phyloP scores from a whole-genome alignment of 208 protist species.

The Angomonas desouzai region DNA sequence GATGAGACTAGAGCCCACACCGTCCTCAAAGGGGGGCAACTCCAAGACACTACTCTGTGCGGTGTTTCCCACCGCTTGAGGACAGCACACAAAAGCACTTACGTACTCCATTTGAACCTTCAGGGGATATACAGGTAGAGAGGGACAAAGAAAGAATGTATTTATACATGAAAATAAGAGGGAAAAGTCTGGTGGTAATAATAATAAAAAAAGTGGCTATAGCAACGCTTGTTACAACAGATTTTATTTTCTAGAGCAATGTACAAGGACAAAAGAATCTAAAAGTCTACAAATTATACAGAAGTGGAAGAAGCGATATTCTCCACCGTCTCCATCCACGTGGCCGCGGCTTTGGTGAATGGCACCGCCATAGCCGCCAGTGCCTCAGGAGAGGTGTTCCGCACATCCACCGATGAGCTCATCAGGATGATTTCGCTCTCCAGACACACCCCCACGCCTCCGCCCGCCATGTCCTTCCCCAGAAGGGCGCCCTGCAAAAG shows the following conservation, averaged over 20 bases:
- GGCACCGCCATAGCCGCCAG: slow-evolving; percentile 36
- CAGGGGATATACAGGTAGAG: too few relatives aligned
- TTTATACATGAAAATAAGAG: too few relatives aligned
- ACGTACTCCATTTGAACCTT: too few relatives aligned
- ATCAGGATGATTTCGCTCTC: slow-evolving; percentile 71
- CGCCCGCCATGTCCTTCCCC: slow-evolving; percentile 73
- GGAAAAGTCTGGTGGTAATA: too few relatives aligned
- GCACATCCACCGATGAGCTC: slow-evolving; percentile 56
- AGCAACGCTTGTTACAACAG: too few relatives aligned
- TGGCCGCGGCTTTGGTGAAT: slow-evolving; percentile 44
- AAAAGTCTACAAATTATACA: background rate
- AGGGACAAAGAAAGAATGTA: too few relatives aligned
- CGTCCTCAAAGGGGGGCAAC: background rate
- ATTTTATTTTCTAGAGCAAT: too few relatives aligned
- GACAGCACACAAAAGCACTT: too few relatives aligned
- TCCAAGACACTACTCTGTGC: too few relatives aligned
- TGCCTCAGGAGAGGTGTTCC: slow-evolving; percentile 37
- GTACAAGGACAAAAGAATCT: background rate
- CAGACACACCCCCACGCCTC: slow-evolving; percentile 59
- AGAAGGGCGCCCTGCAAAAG: slow-evolving; percentile 75
- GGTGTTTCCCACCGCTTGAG: too few relatives aligned
- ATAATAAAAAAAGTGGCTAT: background rate
- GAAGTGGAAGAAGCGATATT: slow-evolving; percentile 1
- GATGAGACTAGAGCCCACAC: background rate
- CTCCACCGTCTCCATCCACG: slow-evolving; percentile 27